Evolutionary conservation across 495 filamentous ascomycete genomes (phyloP), one percentile per base, ranked within the genome.

Genomic region (Acidiella bohemica): DNA sequence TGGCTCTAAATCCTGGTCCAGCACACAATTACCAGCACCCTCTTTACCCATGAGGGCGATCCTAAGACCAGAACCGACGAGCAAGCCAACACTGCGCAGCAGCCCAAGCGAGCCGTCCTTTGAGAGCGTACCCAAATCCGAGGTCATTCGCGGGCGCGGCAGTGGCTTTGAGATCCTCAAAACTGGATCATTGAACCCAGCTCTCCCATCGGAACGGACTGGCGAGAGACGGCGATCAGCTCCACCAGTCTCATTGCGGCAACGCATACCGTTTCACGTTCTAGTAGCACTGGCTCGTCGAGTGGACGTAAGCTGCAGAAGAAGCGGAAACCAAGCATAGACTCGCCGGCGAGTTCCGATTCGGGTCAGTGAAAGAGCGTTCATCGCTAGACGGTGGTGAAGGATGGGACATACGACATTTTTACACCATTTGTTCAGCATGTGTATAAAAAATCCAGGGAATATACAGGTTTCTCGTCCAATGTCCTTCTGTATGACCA

Each of bases 161-260:
- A 65, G 67, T 8, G 74, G 75, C 4, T 78, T 79, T 43, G 68
- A 76, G 49, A 61, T 80, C 27, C 53, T 78, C 0, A 65, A 64
- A 20, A 72, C 72, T 12, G 76, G 75, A 13, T 76, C 70, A 6
- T 25, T 55, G 8, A 40, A 52, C 14, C 44, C 39, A 10, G n/a
- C 39, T 11, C 14, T 28, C 16, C 24, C 40, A 13, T 8, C 33
- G n/a, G 29, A 43, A 19, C 36, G 37, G 14, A 30, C 41, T 17
- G 24, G 30, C 22, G 34, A 50, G 22, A 25, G 31, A 19, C 35
- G 41, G 24, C 34, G 42, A 26, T 36, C 42, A 2, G 41, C 29
- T 20, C 47, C 47, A 23, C 47, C 47, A 16, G 17, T 50, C 18
- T 45, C 41, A 12, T 28, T 50, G 30, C 37, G 41, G 7, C 10